Conservation (phyloP, 306 rosid genomes). For the Cercis canadensis region DNA sequence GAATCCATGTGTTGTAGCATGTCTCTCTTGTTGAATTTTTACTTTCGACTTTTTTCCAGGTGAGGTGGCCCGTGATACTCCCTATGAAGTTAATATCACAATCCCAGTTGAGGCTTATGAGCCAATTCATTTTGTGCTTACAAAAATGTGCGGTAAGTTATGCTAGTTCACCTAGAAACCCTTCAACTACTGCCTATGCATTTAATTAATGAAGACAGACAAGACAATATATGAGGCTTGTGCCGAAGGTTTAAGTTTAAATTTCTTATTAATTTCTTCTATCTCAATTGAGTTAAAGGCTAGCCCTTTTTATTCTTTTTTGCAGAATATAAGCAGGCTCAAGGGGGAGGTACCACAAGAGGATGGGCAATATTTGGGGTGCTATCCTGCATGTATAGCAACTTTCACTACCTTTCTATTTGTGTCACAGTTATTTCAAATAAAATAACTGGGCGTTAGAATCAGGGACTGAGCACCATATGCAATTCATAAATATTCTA, state of each 20-base stretch:
- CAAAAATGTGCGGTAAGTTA: slow-evolving; percentile 85
- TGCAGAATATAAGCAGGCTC: slow-evolving; percentile 72
- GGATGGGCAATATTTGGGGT: slow-evolving; percentile 95
- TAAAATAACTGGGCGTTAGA: slow-evolving; percentile 32
- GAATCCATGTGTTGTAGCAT: slow-evolving; percentile 27
- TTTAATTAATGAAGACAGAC: slow-evolving; percentile 28
- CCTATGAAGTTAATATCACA: slow-evolving; percentile 77
- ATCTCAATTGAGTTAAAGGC: slow-evolving; percentile 21
- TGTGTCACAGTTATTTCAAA: slow-evolving; percentile 22
- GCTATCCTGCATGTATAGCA: slow-evolving; percentile 86
- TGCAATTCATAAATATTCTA: slow-evolving; percentile 23
- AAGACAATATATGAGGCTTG: slow-evolving; percentile 7
- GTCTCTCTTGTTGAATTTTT: slow-evolving; percentile 26
- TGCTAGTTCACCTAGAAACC: slow-evolving; percentile 18
- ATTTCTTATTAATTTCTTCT: slow-evolving; percentile 4
- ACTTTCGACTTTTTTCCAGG: slow-evolving; percentile 59
- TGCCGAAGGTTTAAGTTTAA: not conserved
- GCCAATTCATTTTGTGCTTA: slow-evolving; percentile 72
- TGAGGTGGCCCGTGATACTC: slow-evolving; percentile 56
- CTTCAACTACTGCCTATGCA: not conserved
- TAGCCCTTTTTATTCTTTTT: slow-evolving; percentile 42
- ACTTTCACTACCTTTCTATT: slow-evolving; percentile 19
- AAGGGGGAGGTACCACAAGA: slow-evolving; percentile 57
- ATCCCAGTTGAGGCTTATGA: slow-evolving; percentile 86
- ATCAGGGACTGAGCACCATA: slow-evolving; percentile 19